Evolutionary conservation across 306 rosid genomes (phyloP), one percentile per base, ranked within the genome.

Genomic region (Casuarina glauca): DNA sequence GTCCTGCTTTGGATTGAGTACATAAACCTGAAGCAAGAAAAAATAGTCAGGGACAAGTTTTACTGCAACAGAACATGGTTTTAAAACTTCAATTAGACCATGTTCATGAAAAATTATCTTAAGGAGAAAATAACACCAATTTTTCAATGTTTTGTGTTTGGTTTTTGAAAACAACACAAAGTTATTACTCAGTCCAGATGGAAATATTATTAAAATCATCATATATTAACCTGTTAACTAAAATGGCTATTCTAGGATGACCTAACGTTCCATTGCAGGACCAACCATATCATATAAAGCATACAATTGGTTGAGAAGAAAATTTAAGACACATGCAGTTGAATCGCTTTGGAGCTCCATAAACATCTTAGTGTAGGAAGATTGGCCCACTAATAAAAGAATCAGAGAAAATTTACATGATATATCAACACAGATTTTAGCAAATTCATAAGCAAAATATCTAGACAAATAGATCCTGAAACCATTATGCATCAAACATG

Each of bases 1-100:
- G 83, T 95, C 97, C 86, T 90, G 91, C 89, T 95, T 95, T 83
- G 97, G 94, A 82, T 87, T 78, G 79, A 89, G 90, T 44, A 89
- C 89, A 55, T 82, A 88, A 78, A 88, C 93, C 99, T 95, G 89
- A 52, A 81, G 82, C 72, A 63, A 85, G 73, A 70, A 70, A 76
- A 75, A 64, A 54, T 80, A 32, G 61, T 72, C 43, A 79, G 78
- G 38, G 79, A 76, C 53, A 68, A 39, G 13, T 53, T 35, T 62
- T 36, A 36, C 69, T 26, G 67, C 63, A 35, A 61, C 41, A 32
- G n/a, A 61, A 61, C 19, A 35, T 61, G 68, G 42, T 61, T 13
- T 43, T 35, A 61, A 61, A 66, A 2, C 13, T 66, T 66, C 11
- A 43, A 41, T 42, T 35, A 79, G 42, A 79, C 46, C 13, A 8